Evolutionary conservation across 1,139 yeast genomes (phyloP), one percentile per base, ranked within the genome.

Genomic region (Pichia sp.): DNA sequence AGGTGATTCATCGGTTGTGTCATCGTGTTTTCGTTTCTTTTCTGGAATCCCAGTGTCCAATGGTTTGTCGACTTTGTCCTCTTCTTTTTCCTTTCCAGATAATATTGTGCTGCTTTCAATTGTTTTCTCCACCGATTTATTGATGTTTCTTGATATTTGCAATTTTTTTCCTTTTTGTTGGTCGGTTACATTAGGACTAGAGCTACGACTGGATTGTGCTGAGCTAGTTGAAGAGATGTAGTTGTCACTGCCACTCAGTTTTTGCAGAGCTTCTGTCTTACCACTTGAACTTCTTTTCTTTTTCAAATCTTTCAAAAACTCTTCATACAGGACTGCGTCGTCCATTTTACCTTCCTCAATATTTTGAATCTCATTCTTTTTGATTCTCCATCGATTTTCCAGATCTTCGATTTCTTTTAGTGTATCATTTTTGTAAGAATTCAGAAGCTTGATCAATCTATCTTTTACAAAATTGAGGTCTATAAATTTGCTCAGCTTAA

Each of bases 321-420:
- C 63, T 20, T 52, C 47, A n/a, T 47, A 42, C n/a, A 60, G 41
- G 9, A 44, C 44, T 20, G 50, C 46, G 32, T 60, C 62, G 11
- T 59, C 58, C 31, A 59, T 47, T 32, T 52, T 52, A 1, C 62
- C 61, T 35, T 49, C 48, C 39, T 59, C 62, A 12, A 60, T 57
- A 41, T 50, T 41, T 14, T 50, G 49, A 6, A 59, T 58, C 40
- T 60, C 62, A 11, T 36, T 33, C 39, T 51, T 52, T 31, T 51
- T 53, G 14, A 32, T 35, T 31, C 52, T 54, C 50, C 58, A 59
- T 11, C 42, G 48, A 12, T 36, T 30, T 38, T 61, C 64, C 12
- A 57, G 43, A 3, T 47, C 50, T 4, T 55, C 51, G n/a, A 61
- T 58, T 32, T 59, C 62, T 11, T 49, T 48, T 14, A 59, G 41